A percentile compares a stretch with the other conserved stretches of the same genome.
Conservation (phyloP, 805 yeast species). For the Huiozyma sinensis region DNA sequence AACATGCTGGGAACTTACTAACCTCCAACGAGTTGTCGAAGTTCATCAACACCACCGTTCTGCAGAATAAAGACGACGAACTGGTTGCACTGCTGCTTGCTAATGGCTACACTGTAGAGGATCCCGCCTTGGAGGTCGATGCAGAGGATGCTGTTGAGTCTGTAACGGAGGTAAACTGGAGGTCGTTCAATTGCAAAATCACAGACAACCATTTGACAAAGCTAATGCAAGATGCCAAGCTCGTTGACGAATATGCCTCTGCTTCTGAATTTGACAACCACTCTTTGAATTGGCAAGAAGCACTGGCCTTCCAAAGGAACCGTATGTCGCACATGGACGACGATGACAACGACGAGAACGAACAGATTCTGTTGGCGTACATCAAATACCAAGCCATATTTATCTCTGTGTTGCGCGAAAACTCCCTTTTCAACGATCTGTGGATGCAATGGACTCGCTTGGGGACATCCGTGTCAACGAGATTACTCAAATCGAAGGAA, state of each 20-base stretch:
- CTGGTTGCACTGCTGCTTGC: constrained; percentile 31
- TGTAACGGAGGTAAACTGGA: constrained; percentile 42
- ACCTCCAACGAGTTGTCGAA: constrained; percentile 17
- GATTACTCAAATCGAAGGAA: constrained; percentile 25
- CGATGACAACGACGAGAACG: constrained; percentile 45
- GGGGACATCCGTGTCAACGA: constrained; percentile 16
- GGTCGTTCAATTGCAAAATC: constrained; percentile 52
- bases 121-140: constrained; percentile 4
- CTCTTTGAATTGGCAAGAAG: constrained; percentile 58
- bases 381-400: constrained; percentile 58
- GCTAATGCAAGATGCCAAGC: constrained; percentile 35
- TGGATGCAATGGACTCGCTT: constrained; percentile 19
- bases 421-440: constrained; percentile 34
- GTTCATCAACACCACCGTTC: constrained; percentile 11
- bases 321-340: constrained; percentile 38
- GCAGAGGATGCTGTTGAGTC: constrained; percentile 18
- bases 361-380: constrained; percentile 66
- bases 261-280: constrained; percentile 45
- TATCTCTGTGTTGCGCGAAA: constrained; percentile 65
- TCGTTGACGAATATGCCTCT: constrained; percentile 25
- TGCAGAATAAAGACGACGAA: constrained; percentile 18
- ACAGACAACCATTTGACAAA: constrained; percentile 65
- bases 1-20: constrained; percentile 16
- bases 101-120: constrained; percentile 18
- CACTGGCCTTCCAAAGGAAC: constrained; percentile 46